A percentile compares a stretch with the other conserved stretches of the same genome.
Conservation (phyloP, 257 asterid genomes). For the Solanum peruvianum region DNA sequence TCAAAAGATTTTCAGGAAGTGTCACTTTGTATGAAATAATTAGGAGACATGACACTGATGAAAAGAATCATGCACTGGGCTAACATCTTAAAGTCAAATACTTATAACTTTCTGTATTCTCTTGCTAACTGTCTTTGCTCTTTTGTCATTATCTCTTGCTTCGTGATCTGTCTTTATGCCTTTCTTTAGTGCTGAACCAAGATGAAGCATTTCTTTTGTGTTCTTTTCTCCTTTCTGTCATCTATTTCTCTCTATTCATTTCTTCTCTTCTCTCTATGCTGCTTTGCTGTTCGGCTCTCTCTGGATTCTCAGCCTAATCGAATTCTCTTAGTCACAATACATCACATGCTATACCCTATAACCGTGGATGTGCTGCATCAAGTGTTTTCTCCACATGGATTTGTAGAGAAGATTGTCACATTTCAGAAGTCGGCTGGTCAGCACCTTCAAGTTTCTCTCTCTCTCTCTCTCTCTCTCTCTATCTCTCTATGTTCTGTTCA, state of each 20-base stretch:
- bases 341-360: conserved; percentile 99
- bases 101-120: not conserved
- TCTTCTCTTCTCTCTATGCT: conserved; percentile 78
- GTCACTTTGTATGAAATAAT: not conserved
- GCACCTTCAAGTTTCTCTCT: conserved; percentile 54
- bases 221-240: conserved; percentile 34
- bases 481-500: conserved; percentile 24
- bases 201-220: not conserved
- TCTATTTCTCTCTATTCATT: conserved; percentile 60
- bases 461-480: conserved; percentile 19
- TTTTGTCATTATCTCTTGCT: not conserved
- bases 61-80: not conserved
- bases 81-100: not conserved
- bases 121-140: not conserved
- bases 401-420: conserved; percentile 99
- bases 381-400: conserved; percentile 99
- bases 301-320: conserved; percentile 97
- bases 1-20: not conserved
- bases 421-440: conserved; percentile 99
- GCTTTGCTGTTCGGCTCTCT: conserved; percentile 72
- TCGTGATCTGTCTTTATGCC: not conserved
- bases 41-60: not conserved
- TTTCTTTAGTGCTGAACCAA: not conserved
- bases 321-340: conserved; percentile 96
- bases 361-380: conserved; percentile 99